Evolutionary conservation across 2,329 filamentous ascomycete species (phyloP).

Genomic region (Exophiala bonariae): DNA sequence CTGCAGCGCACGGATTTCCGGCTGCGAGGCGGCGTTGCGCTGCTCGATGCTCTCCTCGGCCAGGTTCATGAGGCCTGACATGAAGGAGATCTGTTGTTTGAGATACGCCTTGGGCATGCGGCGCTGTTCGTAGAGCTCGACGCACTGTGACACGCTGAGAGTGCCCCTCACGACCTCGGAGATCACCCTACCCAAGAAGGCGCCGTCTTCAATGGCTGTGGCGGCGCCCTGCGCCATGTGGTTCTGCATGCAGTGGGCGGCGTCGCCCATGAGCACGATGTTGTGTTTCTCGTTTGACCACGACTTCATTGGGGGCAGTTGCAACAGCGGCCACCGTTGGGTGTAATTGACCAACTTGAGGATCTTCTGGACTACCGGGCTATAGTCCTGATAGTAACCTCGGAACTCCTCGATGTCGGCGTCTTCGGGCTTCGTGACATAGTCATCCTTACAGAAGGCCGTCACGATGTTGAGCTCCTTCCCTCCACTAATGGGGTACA

Average conservation of each 20-base stretch:
- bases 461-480: constrained; percentile 25
- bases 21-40: constrained; percentile 12
- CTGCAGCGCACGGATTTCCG: constrained; percentile 15
- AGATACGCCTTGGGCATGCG: constrained; percentile 46
- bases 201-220: constrained; percentile 46
- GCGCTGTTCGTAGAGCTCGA: constrained; percentile 41
- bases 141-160: constrained; percentile 35
- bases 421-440: constrained; percentile 22
- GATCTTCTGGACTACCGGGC: constrained; percentile 15
- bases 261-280: constrained; percentile 42
- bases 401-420: constrained; percentile 21
- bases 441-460: constrained; percentile 16
- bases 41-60: constrained; percentile 12
- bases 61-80: constrained; percentile 21
- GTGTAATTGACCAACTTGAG: constrained; percentile 36
- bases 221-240: constrained; percentile 48
- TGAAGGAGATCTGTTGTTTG: constrained; percentile 42
- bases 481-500: constrained; percentile 23
- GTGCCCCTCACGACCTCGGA: constrained; percentile 36
- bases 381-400: constrained; percentile 20
- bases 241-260: constrained; percentile 43
- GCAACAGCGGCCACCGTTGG: constrained; percentile 45
- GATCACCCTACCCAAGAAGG: constrained; percentile 40
- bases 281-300: constrained; percentile 45
- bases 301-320: constrained; percentile 41